A percentile compares a stretch with the other conserved stretches of the same genome.
Conservation (phyloP, 257 asterid genomes). For the Catharanthus roseus region DNA sequence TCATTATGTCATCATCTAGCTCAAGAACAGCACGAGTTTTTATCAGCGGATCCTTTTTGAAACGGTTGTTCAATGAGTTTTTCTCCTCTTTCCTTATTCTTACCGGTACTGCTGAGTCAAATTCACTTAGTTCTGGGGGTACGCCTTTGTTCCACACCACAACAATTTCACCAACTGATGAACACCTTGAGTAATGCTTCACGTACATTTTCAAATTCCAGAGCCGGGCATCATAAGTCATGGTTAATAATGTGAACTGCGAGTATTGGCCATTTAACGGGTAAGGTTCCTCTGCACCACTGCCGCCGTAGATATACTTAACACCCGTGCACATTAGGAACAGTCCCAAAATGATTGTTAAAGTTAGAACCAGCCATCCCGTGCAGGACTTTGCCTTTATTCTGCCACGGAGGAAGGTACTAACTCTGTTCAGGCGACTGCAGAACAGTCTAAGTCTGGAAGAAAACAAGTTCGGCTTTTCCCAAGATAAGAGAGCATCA, state of each 20-base stretch:
- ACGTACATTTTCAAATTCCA: conserved; percentile 88
- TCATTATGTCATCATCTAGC: conserved; percentile 95
- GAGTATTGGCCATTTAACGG: conserved; percentile 60
- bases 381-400: conserved; percentile 50
- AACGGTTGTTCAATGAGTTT: conserved; percentile 87
- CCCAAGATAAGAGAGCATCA: conserved; percentile 54
- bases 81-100: conserved; percentile 66
- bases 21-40: conserved; percentile 79
- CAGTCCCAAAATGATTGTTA: conserved; percentile 26
- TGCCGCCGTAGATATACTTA: conserved; percentile 63
- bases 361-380: conserved; percentile 40
- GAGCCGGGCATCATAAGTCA: conserved; percentile 92
- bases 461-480: conserved; percentile 48
- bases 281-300: conserved; percentile 86
- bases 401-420: conserved; percentile 50
- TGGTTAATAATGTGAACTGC: conserved; percentile 77
- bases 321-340: conserved; percentile 55
- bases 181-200: conserved; percentile 85
- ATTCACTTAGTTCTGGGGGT: conserved; percentile 53
- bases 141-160: conserved; percentile 93
- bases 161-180: conserved; percentile 94
- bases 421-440: conserved; percentile 63
- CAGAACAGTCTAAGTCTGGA: conserved; percentile 58
- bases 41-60: conserved; percentile 62
- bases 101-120: conserved; percentile 82